Percentiles rank a stretch among this genome's conserved stretches.
Conservation (phyloP, 805 yeast species). For the Wickerhamiella cacticola region DNA sequence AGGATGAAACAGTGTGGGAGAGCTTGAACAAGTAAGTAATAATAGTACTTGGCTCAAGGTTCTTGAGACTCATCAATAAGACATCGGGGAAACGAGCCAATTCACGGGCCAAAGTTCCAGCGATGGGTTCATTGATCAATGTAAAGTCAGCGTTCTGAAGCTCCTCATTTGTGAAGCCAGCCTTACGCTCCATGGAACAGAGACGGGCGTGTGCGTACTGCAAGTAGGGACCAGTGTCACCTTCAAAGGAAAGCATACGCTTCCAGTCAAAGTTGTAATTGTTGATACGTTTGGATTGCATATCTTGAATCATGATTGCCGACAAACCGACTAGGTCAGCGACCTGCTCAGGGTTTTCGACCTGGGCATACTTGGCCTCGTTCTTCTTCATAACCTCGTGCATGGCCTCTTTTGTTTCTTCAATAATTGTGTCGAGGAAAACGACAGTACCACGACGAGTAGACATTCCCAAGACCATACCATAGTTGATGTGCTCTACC, state of each 20-base stretch:
- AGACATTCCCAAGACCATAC: conserved; percentile 98
- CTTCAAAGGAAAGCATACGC: conserved; percentile 95
- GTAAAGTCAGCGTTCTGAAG: conserved; percentile 40
- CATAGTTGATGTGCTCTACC: conserved; percentile 79
- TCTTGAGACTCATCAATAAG: conserved; percentile 67
- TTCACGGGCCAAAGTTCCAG: conserved; percentile 57
- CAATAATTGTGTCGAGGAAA: conserved; percentile 85
- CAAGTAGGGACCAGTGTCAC: conserved; percentile 97
- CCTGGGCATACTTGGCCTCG: conserved; percentile 80
- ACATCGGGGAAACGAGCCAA: conserved; percentile 87
- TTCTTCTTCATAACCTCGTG: conserved; percentile 93
- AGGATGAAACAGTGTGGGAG: conserved; percentile 89
- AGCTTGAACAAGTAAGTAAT: conserved; percentile 88
- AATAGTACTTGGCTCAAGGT: conserved; percentile 82
- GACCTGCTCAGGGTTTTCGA: conserved; percentile 83
- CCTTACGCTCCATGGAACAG: conserved; percentile 84
- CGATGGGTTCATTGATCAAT: conserved; percentile 58
- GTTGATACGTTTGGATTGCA: conserved; percentile 94
- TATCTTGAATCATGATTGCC: conserved; percentile 98
- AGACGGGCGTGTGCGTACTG: conserved; percentile 98
- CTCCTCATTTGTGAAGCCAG: conserved; percentile 29
- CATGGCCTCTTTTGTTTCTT: conserved; percentile 88
- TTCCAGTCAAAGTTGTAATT: conserved; percentile 96
- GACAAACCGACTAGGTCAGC: conserved; percentile 94
- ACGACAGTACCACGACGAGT: conserved; percentile 98